Evolutionary conservation across 2,329 filamentous ascomycete species (phyloP).

Genomic region (Microcera coccophila): DNA sequence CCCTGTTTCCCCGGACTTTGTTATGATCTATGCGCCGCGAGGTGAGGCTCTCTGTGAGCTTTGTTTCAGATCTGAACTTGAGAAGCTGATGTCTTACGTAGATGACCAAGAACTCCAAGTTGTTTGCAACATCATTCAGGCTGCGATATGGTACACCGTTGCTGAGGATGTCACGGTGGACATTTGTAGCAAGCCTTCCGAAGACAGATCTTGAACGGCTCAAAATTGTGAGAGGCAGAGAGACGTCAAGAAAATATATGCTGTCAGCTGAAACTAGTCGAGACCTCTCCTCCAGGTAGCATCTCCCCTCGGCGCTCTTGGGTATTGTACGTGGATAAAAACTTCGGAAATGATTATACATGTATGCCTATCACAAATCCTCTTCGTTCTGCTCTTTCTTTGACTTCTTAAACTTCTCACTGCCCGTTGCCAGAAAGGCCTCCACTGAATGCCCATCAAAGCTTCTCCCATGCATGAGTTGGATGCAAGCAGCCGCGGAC

Average conservation of each 20-base stretch:
- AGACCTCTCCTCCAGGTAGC: neutral
- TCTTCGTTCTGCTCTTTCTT: conserved; percentile 51
- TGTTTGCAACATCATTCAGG: conserved; percentile 66
- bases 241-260: no score
- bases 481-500: conserved; percentile 68
- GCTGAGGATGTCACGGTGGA: conserved; percentile 42
- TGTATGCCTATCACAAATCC: conserved; percentile 30
- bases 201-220: neutral
- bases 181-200: conserved; percentile 9
- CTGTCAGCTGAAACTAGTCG: neutral
- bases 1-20: conserved; percentile 70
- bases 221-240: neutral
- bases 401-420: conserved; percentile 69
- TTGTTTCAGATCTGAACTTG: neutral
- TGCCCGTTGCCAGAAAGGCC: conserved; percentile 67
- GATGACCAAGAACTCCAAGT: conserved; percentile 63
- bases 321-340: conserved; percentile 24
- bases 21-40: conserved; percentile 78
- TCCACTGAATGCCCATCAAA: conserved; percentile 71
- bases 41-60: conserved; percentile 32
- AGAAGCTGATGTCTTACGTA: conserved; percentile 1
- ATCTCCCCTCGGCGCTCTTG: conserved; percentile 8
- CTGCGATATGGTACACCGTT: conserved; percentile 65
- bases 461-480: conserved; percentile 72
- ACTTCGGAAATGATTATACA: neutral